Evolutionary conservation across 805 yeast species (phyloP).

Genomic region (Cyberlindnera maritima): DNA sequence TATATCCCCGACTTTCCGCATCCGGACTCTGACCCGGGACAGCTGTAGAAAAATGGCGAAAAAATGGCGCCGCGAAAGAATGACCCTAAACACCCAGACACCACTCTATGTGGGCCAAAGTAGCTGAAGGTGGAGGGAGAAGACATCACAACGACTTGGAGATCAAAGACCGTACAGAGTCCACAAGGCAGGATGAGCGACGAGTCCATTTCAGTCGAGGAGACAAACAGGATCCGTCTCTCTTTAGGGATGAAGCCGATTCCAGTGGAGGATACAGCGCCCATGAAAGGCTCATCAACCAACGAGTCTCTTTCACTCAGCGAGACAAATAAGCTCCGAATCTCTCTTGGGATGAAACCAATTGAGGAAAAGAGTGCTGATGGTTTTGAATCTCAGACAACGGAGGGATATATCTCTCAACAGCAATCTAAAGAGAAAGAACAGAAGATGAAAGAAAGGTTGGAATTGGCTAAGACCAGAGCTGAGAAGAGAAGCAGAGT

Average conservation of each 20-base stretch:
- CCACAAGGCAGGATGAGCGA: slow-evolving; percentile 11
- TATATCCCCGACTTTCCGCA: not conserved
- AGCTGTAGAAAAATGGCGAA: too few relatives aligned
- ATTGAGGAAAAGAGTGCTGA: slow-evolving; percentile 6
- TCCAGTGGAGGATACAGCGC: slow-evolving; percentile 20
- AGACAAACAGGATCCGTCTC: slow-evolving; percentile 52
- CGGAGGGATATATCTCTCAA: slow-evolving; percentile 16
- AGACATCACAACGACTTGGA: too few relatives aligned
- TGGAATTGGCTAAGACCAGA: slow-evolving; percentile 16
- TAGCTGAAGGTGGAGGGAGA: too few relatives aligned
- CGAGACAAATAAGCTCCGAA: slow-evolving; percentile 24
- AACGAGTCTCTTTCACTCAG: slow-evolving; percentile 12
- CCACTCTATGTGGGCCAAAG: not conserved
- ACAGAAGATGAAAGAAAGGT: slow-evolving; percentile 11
- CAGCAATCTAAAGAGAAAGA: slow-evolving; percentile 8
- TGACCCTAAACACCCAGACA: not conserved
- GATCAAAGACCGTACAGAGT: too few relatives aligned
- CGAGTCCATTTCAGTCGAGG: slow-evolving; percentile 40
- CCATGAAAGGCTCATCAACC: not conserved
- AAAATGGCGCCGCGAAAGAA: too few relatives aligned
- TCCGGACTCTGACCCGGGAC: not conserved
- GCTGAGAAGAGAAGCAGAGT: slow-evolving; percentile 16
- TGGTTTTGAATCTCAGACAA: not conserved
- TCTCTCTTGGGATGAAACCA: slow-evolving; percentile 26
- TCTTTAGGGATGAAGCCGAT: slow-evolving; percentile 55